Base-by-base conservation (phyloP, 768 basidiomycete species). In the Epithele typhae region DNA sequence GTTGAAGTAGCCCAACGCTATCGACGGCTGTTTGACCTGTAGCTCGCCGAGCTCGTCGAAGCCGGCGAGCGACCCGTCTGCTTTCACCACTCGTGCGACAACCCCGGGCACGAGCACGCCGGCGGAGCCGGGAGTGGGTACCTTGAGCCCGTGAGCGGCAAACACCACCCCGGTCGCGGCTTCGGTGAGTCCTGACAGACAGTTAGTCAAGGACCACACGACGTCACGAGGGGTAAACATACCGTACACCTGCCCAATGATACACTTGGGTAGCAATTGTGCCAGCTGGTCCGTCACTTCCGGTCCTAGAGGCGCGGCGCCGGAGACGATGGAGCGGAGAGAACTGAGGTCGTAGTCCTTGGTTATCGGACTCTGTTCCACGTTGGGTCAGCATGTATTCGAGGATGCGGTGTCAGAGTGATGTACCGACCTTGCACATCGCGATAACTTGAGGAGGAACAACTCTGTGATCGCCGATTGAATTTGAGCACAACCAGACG, bases 161-260 rank as follows among this genome's bases (percentile, higher is more conserved):
- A 78, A 73, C 12, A 70, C 61, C 5, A 74, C 68, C 5, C 75
- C 70, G 1, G 79, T 78, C 44, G 71, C 71, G 0, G 78, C 73
- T 58, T 87, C 84, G 0, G 84, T 86, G 76, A 82, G 74, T 8
- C 84, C 83, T 84, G 40, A n/a, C n/a, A n/a, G n/a, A n/a, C 3
- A 19, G 15, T 15, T 3, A 30, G 17, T 33, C 10, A 2, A 39
- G 35, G 14, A 15, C 14, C 6, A n/a, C 27, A 18, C 4, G 22
- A 40, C 17, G 15, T 3, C 4, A 5, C 17, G 12, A 21, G 21
- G 33, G 3, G 21, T 24, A 1, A 22, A 25, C 35, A 17, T 15
- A 42, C 84, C 57, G 49, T 55, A 58, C 9, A 49, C 56, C 32
- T 57, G 56, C 5, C 56, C 56, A 27, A 57, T 52, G 11, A 10